Evolutionary conservation across 2,329 filamentous ascomycete genomes (phyloP), one percentile per base, ranked within the genome.

Genomic region (Catunica adiposa): DNA sequence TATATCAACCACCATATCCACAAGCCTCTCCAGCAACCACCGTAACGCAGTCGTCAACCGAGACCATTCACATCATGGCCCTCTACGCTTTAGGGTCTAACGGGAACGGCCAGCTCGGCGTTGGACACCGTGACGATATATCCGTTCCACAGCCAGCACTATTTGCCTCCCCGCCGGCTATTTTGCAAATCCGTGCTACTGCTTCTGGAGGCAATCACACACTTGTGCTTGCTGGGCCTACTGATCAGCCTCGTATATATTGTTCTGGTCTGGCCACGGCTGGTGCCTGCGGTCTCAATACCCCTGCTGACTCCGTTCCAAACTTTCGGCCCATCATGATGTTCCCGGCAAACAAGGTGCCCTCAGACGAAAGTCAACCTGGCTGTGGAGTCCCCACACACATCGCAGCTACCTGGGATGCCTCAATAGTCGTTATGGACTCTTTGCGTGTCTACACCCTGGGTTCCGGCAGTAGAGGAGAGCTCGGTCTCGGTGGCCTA

Each of bases 191-290:
- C 25, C 50, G 53, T 11, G 66, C 65, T 44, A 66, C 75, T 8
- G 70, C 70, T 20, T 73, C 86, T 6, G 90, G 90, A 3, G 89
- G 89, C 1, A 96, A 96, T 64, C 90, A 96, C 66, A 94, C 88
- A 0, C 69, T 96, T 3, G 66, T 94, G 8, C 71, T 89, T 9
- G 69, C 1, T 70, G 52, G 40, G 7, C 23, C 34, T 15, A 31
- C 26, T 11, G 5, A 29, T 29, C n/a, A 15, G 14, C 23, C 51
- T 9, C 6, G 64, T 69, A 1, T 71, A 65, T 58, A 58, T 20
- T 58, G 56, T 34, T 26, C 56, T 9, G 56, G 56, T 1, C 42
- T 55, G 2, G 23, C 56, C 9, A 56, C 48, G 2, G n/a, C 53
- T 9, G 78, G 79, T 11, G 76, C 78, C 1, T 82, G 78, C 60